Base-by-base conservation (phyloP, 345 rosid species). In the Corchorus capsularis region DNA sequence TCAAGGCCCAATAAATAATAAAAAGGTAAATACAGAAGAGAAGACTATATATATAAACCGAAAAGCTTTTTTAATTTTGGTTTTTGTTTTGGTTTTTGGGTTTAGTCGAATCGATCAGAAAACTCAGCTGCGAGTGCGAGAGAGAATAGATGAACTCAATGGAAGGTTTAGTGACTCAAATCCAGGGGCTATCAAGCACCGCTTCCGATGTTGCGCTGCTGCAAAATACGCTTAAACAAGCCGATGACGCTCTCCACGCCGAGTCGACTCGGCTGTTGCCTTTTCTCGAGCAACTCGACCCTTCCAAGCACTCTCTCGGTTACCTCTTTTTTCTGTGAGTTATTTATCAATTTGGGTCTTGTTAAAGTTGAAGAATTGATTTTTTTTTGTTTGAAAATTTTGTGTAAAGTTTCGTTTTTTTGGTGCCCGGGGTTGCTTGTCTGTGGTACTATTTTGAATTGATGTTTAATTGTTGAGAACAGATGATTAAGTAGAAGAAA, bases 241-340 rank as follows among this genome's bases (percentile, higher is more conserved):
- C 82, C 39, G 92, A 90, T 7, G 91, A 86, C 17, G 76, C 83
- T 50, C 89, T 92, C 74, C 93, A 83, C 71, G 41, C 82, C 19
- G 83, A 86, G 80, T 56, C 89, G 8, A 72, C 79, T 79, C 71
- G 81, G 70, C 77, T 87, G 56, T 56, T 78, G 53, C 77, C 92
- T 64, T 80, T 78, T 75, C 92, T 92, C 76, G 90, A 86, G n/a
- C 90, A 87, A 79, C 93, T 92, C 72, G 93, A 90, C 72, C 88
- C 94, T 13, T 73, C 84, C 63, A 84, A 71, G 62, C 93, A 92
- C 79, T 89, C 97, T 75, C 93, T 92, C 22, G 94, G 97, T 73
- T 92, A 88, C 85, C 87, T 92, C 55, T 90, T 82, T 82, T 39
- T 92, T 78, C 85, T 92, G 97, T 92, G 79, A 83, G 79, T 81